Conservation (phyloP, 768 basidiomycete genomes). For the Xerocomus potaroensis region DNA sequence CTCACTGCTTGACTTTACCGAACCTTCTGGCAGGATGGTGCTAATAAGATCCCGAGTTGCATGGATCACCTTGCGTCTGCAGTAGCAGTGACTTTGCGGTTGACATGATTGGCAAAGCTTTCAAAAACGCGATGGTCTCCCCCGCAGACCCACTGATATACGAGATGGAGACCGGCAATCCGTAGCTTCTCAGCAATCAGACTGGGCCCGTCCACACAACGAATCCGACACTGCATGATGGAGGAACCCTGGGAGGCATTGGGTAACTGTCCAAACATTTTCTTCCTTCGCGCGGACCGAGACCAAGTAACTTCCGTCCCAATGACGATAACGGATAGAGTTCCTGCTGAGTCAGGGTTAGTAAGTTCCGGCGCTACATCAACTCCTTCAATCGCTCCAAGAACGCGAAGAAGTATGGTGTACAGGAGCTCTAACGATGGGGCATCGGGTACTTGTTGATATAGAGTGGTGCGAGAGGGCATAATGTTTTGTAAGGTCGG, state of each 20-base stretch:
- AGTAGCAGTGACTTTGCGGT: constrained; percentile 39
- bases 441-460: constrained; percentile 32
- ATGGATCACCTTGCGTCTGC: neutral
- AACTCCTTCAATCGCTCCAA: constrained; percentile 34
- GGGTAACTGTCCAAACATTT: constrained; percentile 14
- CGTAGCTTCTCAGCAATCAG: constrained; percentile 9
- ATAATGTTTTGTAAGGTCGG: constrained; percentile 47
- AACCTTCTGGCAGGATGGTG: too few species aligned
- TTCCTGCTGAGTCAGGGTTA: neutral
- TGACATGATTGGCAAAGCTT: constrained; percentile 64
- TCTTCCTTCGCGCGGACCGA: constrained; percentile 55
- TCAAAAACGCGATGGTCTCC: constrained; percentile 55
- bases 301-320: constrained; percentile 59
- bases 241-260: neutral
- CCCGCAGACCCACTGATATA: constrained; percentile 64
- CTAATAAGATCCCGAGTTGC: neutral
- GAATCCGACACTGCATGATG: constrained; percentile 25
- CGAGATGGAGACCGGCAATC: constrained; percentile 12
- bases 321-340: constrained; percentile 23
- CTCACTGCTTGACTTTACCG: too few species aligned
- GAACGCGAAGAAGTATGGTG: constrained; percentile 24
- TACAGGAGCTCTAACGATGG: constrained; percentile 9
- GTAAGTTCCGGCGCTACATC: constrained; percentile 2
- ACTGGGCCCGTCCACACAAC: constrained; percentile 15
- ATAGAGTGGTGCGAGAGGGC: constrained; percentile 55